phyloP scores from a whole-genome alignment of 73 alveolate species.

The Symbiodinium natans region DNA sequence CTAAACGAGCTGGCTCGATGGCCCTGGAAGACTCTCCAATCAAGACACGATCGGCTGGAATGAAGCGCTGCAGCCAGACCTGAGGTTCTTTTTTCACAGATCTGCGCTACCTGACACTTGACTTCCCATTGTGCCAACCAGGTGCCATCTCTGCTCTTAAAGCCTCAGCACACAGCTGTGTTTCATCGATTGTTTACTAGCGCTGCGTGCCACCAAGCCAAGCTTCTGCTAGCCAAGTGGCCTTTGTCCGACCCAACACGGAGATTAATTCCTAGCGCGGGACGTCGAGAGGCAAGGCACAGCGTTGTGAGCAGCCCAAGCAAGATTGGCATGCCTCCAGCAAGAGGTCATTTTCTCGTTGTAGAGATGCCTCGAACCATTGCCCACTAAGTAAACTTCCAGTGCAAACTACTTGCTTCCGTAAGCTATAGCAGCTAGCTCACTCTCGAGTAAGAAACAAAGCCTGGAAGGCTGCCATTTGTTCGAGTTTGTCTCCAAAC shows the following conservation, averaged over 20 bases:
- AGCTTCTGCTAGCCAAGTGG: not conserved
- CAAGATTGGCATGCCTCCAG: not conserved
- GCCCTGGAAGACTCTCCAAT: too few species aligned
- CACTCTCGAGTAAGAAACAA: not conserved
- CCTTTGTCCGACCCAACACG: constrained; percentile 68
- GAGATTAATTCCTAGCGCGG: constrained; percentile 25
- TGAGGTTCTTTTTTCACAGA: not conserved
- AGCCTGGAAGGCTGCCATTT: constrained; percentile 35
- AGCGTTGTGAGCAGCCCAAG: not conserved
- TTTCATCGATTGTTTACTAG: not conserved
- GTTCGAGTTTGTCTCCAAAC: constrained; percentile 18
- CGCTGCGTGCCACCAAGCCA: not conserved
- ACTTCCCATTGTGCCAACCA: not conserved
- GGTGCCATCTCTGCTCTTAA: constrained; percentile 67
- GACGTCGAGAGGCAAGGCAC: not conserved
- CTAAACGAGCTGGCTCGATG: too few species aligned
- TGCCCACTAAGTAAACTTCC: too few species aligned
- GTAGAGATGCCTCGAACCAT: constrained; percentile 56
- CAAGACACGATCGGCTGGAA: not conserved
- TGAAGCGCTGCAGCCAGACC: constrained; percentile 54
- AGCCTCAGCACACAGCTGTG: not conserved
- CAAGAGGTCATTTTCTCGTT: constrained; percentile 42
- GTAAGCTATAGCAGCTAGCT: too few species aligned
- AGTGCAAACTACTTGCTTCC: too few species aligned
- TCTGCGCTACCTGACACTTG: not conserved